These are phyloP conservation scores for Keithomyces neogunnii DNA, from an alignment of 2,329 filamentous ascomycete species.

Conservation along the genomic window DNA sequence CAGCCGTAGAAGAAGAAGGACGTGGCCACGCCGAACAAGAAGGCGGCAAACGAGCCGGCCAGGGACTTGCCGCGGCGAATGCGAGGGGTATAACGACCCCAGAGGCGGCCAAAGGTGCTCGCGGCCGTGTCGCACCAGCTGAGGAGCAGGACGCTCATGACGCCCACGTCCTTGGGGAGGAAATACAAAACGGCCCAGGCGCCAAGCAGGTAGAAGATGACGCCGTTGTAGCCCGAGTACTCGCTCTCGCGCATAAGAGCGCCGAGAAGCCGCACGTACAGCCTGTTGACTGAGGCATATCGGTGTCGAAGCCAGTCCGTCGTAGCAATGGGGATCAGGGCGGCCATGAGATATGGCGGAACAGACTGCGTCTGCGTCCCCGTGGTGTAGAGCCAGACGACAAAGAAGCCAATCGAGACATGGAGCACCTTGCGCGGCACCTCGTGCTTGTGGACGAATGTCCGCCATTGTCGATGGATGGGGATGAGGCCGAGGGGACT, in stretches of 20 bases:
- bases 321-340: conserved; percentile 74
- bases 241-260: conserved; percentile 97
- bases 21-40: conserved; percentile 71
- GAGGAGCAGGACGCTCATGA: conserved; percentile 80
- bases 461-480: conserved; percentile 85
- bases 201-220: conserved; percentile 92
- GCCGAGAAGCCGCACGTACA: conserved; percentile 79
- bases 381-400: conserved; percentile 73
- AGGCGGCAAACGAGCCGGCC: conserved; percentile 80
- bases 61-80: conserved; percentile 84
- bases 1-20: conserved; percentile 84
- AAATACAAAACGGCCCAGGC: conserved; percentile 78
- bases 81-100: conserved; percentile 79
- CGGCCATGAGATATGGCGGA: conserved; percentile 73
- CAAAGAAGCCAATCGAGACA: conserved; percentile 93
- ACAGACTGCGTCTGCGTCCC: conserved; percentile 72
- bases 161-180: conserved; percentile 87
- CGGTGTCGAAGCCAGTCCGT: conserved; percentile 78
- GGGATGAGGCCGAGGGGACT: conserved; percentile 91
- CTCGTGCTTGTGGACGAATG: conserved; percentile 92
- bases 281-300: conserved; percentile 69
- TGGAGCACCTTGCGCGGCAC: conserved; percentile 90
- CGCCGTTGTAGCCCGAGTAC: conserved; percentile 88
- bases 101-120: conserved; percentile 84
- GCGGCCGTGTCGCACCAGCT: conserved; percentile 98